Evolutionary conservation across 169 alveolate genomes (phyloP), one percentile per base, ranked within the genome.

Genomic region (Eimeria brunetti): DNA sequence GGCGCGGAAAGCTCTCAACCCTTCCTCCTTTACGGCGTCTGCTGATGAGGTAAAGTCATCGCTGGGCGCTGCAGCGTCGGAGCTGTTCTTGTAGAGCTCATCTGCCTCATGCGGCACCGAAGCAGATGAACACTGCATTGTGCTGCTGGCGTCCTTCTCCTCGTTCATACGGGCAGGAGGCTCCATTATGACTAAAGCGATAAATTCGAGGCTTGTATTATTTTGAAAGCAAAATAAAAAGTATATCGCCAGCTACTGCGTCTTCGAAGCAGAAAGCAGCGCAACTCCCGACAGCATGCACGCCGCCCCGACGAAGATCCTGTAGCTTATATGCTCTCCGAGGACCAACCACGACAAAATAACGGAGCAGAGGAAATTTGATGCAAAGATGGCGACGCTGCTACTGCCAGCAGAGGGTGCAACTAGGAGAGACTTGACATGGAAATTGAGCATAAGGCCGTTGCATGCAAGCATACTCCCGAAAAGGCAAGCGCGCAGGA

Each of bases 241-340:
- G 58, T 22, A 11, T 12, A 38, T 33, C 0, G 16, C 58, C 22
- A 18, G n/a, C 20, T 75, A 36, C 20, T 46, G 49, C 69, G 81
- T 12, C 81, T 38, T 85, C 41, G 12, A 41, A 24, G 71, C 44
- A 60, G 92, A 85, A 60, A 92, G 49, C 73, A 92, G 78, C 56
- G 78, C 93, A 24, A 92, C 96, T 80, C 96, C 96, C 22, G 58
- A 30, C 53, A 92, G 91, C 93, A 92, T 92, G 64, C 85, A 60
- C n/a, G 51, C 81, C 27, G 96, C 96, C n/a, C 96, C 96, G 14
- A 53, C 73, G n/a, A 92, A 53, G 58, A 88, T 81, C 33, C 67
- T 92, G 41, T 16, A 51, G 80, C 91, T 73, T 38, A 92, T 62
- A 24, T 60, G 88, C 93, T 92, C 96, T 27, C 64, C 88, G 27